Percentiles rank a stretch among this genome's conserved stretches.
Evolutionary conservation across 768 basidiomycete species (phyloP).

Genomic region (Termitomyces eurrhizus): DNA sequence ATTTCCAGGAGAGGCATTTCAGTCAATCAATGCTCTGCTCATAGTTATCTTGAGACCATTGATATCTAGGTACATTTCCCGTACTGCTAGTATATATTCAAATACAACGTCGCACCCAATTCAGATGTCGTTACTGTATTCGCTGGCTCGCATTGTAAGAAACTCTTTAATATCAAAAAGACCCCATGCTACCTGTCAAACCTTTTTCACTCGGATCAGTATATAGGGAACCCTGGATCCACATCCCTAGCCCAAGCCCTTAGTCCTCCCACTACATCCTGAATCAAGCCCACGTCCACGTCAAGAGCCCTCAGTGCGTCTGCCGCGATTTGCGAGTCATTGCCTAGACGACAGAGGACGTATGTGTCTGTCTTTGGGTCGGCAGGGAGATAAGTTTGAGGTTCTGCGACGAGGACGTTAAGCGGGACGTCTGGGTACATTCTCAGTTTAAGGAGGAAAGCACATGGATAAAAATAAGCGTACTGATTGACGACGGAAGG

Average conservation of each 20-base stretch:
- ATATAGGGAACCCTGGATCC: slow-evolving; percentile 76
- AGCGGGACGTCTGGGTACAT: slow-evolving; percentile 59
- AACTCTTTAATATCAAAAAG: background rate
- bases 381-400: slow-evolving; percentile 36
- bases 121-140: too few relatives aligned
- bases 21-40: background rate
- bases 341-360: slow-evolving; percentile 84
- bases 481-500: slow-evolving; percentile 72
- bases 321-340: slow-evolving; percentile 90
- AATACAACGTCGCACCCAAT: too few relatives aligned
- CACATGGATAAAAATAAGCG: background rate
- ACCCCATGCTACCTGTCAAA: background rate
- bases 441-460: background rate
- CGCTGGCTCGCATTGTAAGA: background rate
- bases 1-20: background rate
- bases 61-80: background rate
- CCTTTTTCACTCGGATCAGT: slow-evolving; percentile 35
- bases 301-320: slow-evolving; percentile 46
- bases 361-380: slow-evolving; percentile 33
- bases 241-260: slow-evolving; percentile 74
- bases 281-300: slow-evolving; percentile 32
- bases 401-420: slow-evolving; percentile 56
- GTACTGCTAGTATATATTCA: too few relatives aligned
- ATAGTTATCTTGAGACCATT: background rate
- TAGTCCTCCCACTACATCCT: slow-evolving; percentile 80